Base-by-base conservation (phyloP, 2,329 filamentous ascomycete species). In the Calcarisporium arbuscula region DNA sequence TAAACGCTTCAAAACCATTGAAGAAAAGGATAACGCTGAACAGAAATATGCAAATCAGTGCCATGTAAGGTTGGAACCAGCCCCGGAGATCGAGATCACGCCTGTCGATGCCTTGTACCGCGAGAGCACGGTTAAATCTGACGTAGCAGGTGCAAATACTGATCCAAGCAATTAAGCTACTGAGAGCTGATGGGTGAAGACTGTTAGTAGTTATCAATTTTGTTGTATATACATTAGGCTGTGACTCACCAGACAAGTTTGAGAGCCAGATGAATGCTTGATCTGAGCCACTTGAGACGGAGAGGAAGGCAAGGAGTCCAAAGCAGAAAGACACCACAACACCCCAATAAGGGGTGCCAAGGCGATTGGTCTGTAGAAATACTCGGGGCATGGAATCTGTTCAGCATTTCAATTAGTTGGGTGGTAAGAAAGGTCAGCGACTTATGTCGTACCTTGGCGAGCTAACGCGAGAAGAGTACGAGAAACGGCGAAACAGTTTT, bases 221-320 rank as follows among this genome's bases (percentile, higher is more conserved):
- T n/a, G n/a, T n/a, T n/a, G n/a, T 9, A 5, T 7, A 30, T 12
- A 5, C 15, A 19, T 36, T 5, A 39, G 28, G 15, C 11, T 26
- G 10, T 8, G 48, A 38, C 16, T 52, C 66, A 39, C 68, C 75
- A 28, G 67, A 72, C 19, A 75, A 52, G 45, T 71, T 74, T 27
- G 72, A 64, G 43, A 76, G 68, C 72, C 71, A 75, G 37, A 63
- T 65, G 52, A 75, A 75, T 1, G 72, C 70, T 11, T 65, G 59
- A 12, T 60, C 55, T 5, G 60, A 60, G 30, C 51, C 58, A 33
- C 56, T 64, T 12, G 56, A 62, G 15, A 65, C 60, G 36, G 65
- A 70, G 11, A 74, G 56, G 43, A 72, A 73, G 3, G 66, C 64
- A 11, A 72, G 60, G 1, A 52, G 52, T 17, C 59, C 60, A 49